Conservation (phyloP, 208 protist genomes). For the Spongospora subterranea region DNA sequence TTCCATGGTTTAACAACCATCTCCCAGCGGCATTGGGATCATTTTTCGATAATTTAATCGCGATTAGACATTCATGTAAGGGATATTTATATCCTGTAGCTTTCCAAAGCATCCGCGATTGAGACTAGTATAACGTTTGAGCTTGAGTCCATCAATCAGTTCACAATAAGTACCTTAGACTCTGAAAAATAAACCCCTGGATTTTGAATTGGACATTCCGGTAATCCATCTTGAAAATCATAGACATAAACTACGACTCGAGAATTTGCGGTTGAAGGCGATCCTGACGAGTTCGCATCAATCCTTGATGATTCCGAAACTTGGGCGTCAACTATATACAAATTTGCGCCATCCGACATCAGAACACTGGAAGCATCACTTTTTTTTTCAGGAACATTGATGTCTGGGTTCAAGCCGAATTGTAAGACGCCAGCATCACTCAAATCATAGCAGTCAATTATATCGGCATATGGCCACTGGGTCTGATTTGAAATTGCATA, state of each 20-base stretch:
- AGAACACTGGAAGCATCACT: neutral
- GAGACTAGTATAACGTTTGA: neutral
- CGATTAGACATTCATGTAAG: neutral
- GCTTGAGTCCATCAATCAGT: no score
- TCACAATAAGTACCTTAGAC: no score
- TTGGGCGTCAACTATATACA: neutral
- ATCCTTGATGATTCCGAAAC: neutral
- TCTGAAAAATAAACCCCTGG: no score
- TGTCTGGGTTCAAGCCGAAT: neutral
- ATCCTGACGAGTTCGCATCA: neutral
- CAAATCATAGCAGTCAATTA: conserved; percentile 12
- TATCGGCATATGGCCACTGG: conserved; percentile 21
- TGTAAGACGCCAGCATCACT: neutral
- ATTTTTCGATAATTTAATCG: neutral
- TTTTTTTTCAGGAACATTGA: conserved; percentile 24
- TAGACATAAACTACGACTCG: neutral
- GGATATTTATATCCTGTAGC: neutral
- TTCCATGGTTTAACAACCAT: conserved; percentile 27
- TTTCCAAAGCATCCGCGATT: neutral
- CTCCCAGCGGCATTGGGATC: neutral
- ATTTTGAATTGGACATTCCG: no score
- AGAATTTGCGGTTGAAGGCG: neutral
- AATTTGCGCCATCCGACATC: conserved; percentile 12
- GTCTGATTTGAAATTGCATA: neutral
- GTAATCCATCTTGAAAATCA: neutral